A percentile compares a stretch with the other conserved stretches of the same genome.
Conservation (phyloP, 1,139 yeast species). For the Schwanniomyces etchellsii region DNA sequence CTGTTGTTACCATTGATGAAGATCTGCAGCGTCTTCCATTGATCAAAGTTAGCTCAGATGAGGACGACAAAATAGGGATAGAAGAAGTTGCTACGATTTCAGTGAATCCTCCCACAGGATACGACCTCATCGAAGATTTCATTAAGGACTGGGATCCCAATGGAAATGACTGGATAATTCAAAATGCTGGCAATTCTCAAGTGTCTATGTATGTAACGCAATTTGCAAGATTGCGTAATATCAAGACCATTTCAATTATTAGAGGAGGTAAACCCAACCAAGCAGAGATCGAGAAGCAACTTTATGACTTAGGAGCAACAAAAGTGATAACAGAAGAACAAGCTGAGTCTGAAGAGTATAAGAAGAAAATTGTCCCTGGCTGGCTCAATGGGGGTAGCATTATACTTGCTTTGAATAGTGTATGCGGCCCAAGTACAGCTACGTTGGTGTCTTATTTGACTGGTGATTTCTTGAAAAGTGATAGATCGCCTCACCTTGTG, state of each 20-base stretch:
- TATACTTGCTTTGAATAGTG: conserved; percentile 27
- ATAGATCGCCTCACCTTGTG: conserved; percentile 14
- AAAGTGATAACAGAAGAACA: conserved; percentile 36
- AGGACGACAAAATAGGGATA: conserved; percentile 11
- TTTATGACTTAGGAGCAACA: conserved; percentile 25
- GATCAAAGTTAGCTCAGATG: conserved; percentile 18
- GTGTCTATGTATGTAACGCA: conserved; percentile 27
- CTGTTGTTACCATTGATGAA: conserved; percentile 15
- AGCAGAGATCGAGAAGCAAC: conserved; percentile 16
- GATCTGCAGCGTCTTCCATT: conserved; percentile 36
- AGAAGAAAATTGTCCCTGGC: conserved; percentile 36
- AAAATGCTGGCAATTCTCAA: conserved; percentile 32
- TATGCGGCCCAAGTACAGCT: conserved; percentile 23
- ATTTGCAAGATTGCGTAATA: conserved; percentile 17
- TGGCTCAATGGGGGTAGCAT: conserved; percentile 30
- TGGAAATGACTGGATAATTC: conserved; percentile 29
- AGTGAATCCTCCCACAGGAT: conserved; percentile 31
- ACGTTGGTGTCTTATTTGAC: conserved; percentile 20
- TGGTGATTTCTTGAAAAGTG: conserved; percentile 1
- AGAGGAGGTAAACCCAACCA: conserved; percentile 26
- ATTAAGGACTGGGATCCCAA: conserved; percentile 21
- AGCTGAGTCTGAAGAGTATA: conserved; percentile 55
- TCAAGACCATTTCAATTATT: conserved; percentile 26
- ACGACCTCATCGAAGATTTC: conserved; percentile 23
- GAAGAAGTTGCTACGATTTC: conserved; percentile 30